phyloP scores from a whole-genome alignment of 805 yeast genomes.

The Starmerella potacharoeniae region DNA sequence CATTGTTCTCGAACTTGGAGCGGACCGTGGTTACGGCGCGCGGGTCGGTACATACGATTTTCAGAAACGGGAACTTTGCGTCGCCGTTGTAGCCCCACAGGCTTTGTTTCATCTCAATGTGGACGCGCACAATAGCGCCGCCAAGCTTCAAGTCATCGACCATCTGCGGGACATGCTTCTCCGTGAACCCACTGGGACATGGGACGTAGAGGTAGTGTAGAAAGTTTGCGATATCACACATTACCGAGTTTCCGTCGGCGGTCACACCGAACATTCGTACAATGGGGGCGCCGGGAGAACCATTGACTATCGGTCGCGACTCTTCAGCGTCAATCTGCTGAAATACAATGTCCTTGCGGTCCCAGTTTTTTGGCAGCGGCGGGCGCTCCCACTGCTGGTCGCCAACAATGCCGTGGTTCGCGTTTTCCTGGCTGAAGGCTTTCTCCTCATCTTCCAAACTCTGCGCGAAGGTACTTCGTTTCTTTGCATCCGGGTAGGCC shows the following conservation, averaged over 20 bases:
- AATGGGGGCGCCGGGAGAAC: slow-evolving; percentile 19
- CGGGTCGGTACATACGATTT: slow-evolving; percentile 56
- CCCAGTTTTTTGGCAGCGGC: slow-evolving; percentile 38
- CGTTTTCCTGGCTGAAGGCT: slow-evolving; percentile 2
- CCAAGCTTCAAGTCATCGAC: slow-evolving; percentile 6
- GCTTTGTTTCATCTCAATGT: slow-evolving; percentile 62
- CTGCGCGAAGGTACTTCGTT: slow-evolving; percentile 10
- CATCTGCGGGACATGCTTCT: slow-evolving; percentile 42
- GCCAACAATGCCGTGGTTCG: slow-evolving; percentile 11
- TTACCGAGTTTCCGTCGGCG: slow-evolving; percentile 69
- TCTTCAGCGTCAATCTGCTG: slow-evolving; percentile 97
- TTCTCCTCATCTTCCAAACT: slow-evolving; percentile 14
- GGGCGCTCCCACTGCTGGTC: slow-evolving; percentile 46
- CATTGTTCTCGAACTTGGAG: slow-evolving; percentile 63
- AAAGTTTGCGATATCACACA: slow-evolving; percentile 84
- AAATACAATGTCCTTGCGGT: slow-evolving; percentile 27
- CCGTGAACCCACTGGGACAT: slow-evolving; percentile 66
- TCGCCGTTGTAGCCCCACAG: slow-evolving; percentile 91
- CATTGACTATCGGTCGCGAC: slow-evolving; percentile 17
- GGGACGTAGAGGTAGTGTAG: slow-evolving; percentile 85
- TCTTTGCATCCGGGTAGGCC: background rate
- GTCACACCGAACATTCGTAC: slow-evolving; percentile 92
- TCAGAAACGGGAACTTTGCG: slow-evolving; percentile 64
- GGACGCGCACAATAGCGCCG: slow-evolving; percentile 31
- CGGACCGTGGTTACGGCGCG: slow-evolving; percentile 57